A percentile compares a stretch with the other conserved stretches of the same genome.
These are phyloP conservation scores for Prunus mume DNA, from an alignment of 306 rosid genomes.

Conservation along the genomic window DNA sequence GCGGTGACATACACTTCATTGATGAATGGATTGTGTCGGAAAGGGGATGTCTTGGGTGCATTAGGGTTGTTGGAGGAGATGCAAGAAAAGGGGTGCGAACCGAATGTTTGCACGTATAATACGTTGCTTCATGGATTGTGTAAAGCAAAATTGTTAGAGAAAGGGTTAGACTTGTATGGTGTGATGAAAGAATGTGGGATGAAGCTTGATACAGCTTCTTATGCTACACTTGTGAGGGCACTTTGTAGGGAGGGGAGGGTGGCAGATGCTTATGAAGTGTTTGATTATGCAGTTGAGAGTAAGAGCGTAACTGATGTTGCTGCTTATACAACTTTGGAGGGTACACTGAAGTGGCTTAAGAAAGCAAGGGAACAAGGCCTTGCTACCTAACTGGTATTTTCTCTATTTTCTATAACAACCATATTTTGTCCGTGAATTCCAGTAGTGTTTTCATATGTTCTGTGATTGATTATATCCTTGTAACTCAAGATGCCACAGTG, in stretches of 20 bases:
- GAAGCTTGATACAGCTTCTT: slow-evolving; percentile 78
- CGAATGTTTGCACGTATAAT: slow-evolving; percentile 71
- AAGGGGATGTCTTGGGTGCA: slow-evolving; percentile 64
- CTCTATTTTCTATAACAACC: slow-evolving; percentile 3
- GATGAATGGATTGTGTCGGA: slow-evolving; percentile 90
- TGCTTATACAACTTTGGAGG: slow-evolving; percentile 77
- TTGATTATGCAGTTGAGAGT: slow-evolving; percentile 84
- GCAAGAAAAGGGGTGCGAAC: slow-evolving; percentile 70
- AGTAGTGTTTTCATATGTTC: background rate
- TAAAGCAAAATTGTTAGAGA: slow-evolving; percentile 64
- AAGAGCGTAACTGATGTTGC: slow-evolving; percentile 72
- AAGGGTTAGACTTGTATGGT: slow-evolving; percentile 63
- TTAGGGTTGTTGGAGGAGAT: slow-evolving; percentile 65
- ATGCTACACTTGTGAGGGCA: slow-evolving; percentile 69
- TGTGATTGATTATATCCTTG: background rate
- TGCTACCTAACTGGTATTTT: slow-evolving; percentile 39
- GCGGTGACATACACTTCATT: slow-evolving; percentile 74
- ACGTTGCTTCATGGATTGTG: slow-evolving; percentile 77
- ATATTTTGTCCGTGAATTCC: background rate
- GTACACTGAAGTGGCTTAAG: slow-evolving; percentile 60
- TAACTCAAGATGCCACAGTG: background rate
- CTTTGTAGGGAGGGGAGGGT: slow-evolving; percentile 74
- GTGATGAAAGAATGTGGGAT: slow-evolving; percentile 53
- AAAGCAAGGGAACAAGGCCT: slow-evolving; percentile 62
- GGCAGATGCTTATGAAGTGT: slow-evolving; percentile 84